Percentiles rank a stretch among this genome's conserved stretches.
These are phyloP conservation scores for Fistulina hepatica DNA, from an alignment of 1,284 basidiomycete genomes.

Conservation along the genomic window DNA sequence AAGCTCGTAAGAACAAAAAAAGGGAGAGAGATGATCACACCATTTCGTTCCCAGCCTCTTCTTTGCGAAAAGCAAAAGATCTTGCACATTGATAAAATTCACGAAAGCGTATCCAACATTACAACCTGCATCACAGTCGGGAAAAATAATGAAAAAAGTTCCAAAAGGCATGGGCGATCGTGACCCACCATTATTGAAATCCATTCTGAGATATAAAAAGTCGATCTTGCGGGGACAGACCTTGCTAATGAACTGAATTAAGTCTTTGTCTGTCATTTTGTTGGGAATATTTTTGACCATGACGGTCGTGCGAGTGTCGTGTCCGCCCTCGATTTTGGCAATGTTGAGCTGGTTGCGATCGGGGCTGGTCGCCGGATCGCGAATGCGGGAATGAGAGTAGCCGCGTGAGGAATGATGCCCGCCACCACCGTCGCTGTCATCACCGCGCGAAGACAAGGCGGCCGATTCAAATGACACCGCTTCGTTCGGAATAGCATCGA, in stretches of 20 bases:
- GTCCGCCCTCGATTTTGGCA: slow-evolving; percentile 57
- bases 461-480: too few relatives aligned
- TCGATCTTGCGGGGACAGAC: slow-evolving; percentile 64
- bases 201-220: slow-evolving; percentile 79
- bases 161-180: slow-evolving; percentile 7
- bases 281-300: slow-evolving; percentile 88
- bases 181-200: slow-evolving; percentile 62
- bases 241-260: slow-evolving; percentile 56
- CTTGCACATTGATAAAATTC: slow-evolving; percentile 72
- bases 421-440: too few relatives aligned
- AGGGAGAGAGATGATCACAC: slow-evolving; percentile 25
- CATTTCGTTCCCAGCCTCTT: slow-evolving; percentile 67
- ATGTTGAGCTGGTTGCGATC: slow-evolving; percentile 64
- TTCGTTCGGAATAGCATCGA: too few relatives aligned
- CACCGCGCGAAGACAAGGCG: too few relatives aligned
- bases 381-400: neutral
- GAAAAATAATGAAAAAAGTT: neutral
- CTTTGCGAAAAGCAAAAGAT: slow-evolving; percentile 65
- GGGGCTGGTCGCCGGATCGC: slow-evolving; percentile 11
- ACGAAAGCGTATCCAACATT: slow-evolving; percentile 85
- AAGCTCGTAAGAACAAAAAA: slow-evolving; percentile 3
- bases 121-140: slow-evolving; percentile 41
- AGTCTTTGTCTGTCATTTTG: slow-evolving; percentile 72
- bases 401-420: too few relatives aligned
- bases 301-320: slow-evolving; percentile 73